These are phyloP conservation scores for Ceratocystis cubensis DNA, from an alignment of 2,329 filamentous ascomycete species.

Conservation along the genomic window DNA sequence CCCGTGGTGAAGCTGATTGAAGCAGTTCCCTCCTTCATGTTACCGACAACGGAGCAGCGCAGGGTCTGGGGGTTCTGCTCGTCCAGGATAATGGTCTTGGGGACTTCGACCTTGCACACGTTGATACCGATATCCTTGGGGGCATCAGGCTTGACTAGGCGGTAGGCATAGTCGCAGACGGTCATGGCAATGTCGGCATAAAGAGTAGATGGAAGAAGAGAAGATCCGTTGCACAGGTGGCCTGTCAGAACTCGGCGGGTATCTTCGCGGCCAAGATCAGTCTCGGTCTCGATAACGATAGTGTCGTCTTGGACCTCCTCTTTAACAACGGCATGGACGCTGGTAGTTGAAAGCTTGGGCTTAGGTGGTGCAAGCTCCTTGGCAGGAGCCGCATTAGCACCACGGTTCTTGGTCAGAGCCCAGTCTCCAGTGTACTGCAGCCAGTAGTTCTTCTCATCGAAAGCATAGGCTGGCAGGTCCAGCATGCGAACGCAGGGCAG, in stretches of 20 bases:
- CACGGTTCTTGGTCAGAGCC: constrained; percentile 57
- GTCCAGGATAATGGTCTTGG: constrained; percentile 54
- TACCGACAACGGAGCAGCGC: constrained; percentile 46
- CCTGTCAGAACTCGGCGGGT: constrained; percentile 48
- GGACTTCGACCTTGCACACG: constrained; percentile 54
- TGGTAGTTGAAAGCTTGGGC: constrained; percentile 49
- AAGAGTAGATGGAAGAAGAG: constrained; percentile 49
- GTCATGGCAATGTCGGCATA: constrained; percentile 54
- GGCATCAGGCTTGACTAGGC: constrained; percentile 45
- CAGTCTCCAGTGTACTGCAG: constrained; percentile 55
- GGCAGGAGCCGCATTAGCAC: constrained; percentile 29
- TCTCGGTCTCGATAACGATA: constrained; percentile 44
- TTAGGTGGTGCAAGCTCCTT: constrained; percentile 32
- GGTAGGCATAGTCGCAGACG: constrained; percentile 49
- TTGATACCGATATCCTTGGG: constrained; percentile 46
- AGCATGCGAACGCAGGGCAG: constrained; percentile 36
- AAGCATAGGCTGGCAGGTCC: constrained; percentile 55
- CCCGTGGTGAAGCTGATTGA: constrained; percentile 47
- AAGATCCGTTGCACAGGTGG: constrained; percentile 54
- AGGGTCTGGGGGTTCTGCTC: constrained; percentile 43
- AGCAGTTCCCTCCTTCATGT: constrained; percentile 43
- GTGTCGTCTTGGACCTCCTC: constrained; percentile 50
- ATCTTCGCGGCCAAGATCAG: constrained; percentile 51
- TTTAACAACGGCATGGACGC: constrained; percentile 50
- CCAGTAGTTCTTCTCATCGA: constrained; percentile 63